Percentiles rank a stretch among this genome's conserved stretches.
These are phyloP conservation scores for Echeveria elegans DNA, from an alignment of 164 flowering plant species.

Conservation along the genomic window DNA sequence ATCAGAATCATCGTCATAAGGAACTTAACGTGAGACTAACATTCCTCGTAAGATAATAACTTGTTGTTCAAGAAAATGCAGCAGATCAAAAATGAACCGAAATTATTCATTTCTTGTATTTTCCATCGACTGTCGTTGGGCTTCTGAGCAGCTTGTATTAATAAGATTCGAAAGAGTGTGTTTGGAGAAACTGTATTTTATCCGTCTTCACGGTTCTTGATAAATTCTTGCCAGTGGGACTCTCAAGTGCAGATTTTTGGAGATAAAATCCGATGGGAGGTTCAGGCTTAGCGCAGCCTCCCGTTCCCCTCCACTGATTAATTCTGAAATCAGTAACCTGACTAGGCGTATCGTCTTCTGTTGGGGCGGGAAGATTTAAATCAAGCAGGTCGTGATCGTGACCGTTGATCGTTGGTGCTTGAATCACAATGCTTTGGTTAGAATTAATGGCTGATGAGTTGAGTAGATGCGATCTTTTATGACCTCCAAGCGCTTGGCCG, in stretches of 20 bases:
- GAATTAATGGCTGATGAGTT: constrained; percentile 16
- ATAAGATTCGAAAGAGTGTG: neutral
- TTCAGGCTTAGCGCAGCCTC: constrained; percentile 23
- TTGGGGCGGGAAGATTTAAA: constrained; percentile 49
- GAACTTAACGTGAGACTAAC: too few relatives aligned
- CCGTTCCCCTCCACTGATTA: constrained; percentile 35
- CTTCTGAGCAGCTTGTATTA: neutral
- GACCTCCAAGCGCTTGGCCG: constrained; percentile 68
- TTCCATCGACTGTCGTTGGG: neutral
- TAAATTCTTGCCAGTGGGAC: neutral
- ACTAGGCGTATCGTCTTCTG: constrained; percentile 27
- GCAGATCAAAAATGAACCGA: neutral
- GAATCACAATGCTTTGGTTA: constrained; percentile 11
- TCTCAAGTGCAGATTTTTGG: neutral
- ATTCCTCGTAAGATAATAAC: neutral
- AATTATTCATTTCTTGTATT: neutral
- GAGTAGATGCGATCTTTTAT: constrained; percentile 53
- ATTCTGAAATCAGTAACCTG: constrained; percentile 14
- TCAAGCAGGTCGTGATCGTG: constrained; percentile 26
- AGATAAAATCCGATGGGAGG: constrained; percentile 11
- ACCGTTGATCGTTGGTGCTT: constrained; percentile 21
- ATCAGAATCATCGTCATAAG: too few relatives aligned
- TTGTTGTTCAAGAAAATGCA: neutral
- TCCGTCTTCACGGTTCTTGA: neutral
- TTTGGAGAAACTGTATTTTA: neutral